Evolutionary conservation across 805 yeast genomes (phyloP).

Genomic region (Helenozyma rhizophorensis): DNA sequence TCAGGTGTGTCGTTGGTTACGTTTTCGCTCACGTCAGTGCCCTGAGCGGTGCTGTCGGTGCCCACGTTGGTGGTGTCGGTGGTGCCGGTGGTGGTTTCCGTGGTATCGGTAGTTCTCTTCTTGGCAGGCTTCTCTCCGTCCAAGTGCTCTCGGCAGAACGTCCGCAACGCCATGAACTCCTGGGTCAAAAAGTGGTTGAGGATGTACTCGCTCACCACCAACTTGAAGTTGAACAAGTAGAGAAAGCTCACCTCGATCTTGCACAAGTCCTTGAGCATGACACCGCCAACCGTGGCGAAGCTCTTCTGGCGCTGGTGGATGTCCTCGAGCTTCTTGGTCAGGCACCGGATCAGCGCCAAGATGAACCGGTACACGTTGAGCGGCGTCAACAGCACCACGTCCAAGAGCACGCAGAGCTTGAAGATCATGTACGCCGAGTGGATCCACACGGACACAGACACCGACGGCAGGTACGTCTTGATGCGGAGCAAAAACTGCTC

Average conservation of each 20-base stretch:
- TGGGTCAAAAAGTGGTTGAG: constrained; percentile 30
- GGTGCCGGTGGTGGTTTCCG: too few relatives aligned
- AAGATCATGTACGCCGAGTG: constrained; percentile 37
- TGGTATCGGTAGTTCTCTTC: too few relatives aligned
- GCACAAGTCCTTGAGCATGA: constrained; percentile 40
- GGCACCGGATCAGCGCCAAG: constrained; percentile 35
- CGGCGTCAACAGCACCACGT: constrained; percentile 28
- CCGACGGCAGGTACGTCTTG: constrained; percentile 36
- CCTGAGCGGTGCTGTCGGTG: too few relatives aligned
- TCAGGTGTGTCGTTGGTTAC: too few relatives aligned
- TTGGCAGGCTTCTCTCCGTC: background rate
- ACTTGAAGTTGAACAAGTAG: constrained; percentile 45
- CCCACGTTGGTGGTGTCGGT: too few relatives aligned
- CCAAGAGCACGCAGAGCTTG: constrained; percentile 30
- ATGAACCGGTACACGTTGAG: constrained; percentile 38
- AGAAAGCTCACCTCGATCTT: constrained; percentile 48
- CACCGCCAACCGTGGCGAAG: constrained; percentile 43
- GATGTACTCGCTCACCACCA: constrained; percentile 37
- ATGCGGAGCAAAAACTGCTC: constrained; percentile 34
- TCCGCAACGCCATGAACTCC: constrained; percentile 28
- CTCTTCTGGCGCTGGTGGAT: constrained; percentile 39
- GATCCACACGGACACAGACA: constrained; percentile 35
- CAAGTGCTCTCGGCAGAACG: constrained; percentile 15
- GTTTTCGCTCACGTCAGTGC: too few relatives aligned
- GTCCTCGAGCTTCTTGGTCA: constrained; percentile 42